Evolutionary conservation across 805 yeast species (phyloP).

Genomic region (Candida krabiensis): DNA sequence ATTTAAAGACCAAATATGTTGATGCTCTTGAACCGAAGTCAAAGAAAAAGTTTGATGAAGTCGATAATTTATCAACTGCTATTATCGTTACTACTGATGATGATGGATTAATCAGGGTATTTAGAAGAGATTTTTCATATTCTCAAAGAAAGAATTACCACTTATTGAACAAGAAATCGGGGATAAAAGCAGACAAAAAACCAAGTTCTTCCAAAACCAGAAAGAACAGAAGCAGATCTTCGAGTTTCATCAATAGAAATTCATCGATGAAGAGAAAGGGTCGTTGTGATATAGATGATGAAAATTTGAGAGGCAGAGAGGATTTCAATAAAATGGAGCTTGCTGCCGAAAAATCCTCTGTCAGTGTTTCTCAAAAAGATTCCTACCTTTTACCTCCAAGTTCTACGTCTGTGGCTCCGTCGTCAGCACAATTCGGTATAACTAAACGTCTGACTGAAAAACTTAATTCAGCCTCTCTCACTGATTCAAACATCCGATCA

Average conservation of each 20-base stretch:
- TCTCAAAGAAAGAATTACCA: constrained; percentile 35
- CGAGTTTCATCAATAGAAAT: constrained; percentile 8
- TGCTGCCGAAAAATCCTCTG: not conserved
- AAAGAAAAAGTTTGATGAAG: constrained; percentile 22
- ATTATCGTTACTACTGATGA: constrained; percentile 79
- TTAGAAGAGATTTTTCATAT: constrained; percentile 75
- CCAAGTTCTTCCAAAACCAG: constrained; percentile 13
- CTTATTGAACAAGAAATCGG: constrained; percentile 13
- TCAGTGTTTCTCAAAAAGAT: not conserved
- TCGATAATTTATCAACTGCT: constrained; percentile 36
- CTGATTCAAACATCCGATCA: constrained; percentile 13
- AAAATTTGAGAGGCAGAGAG: constrained; percentile 11
- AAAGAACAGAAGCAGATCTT: constrained; percentile 18
- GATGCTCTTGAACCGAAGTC: constrained; percentile 5
- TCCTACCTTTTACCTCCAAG: not conserved
- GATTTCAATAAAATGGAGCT: constrained; percentile 3
- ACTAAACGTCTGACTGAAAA: not conserved
- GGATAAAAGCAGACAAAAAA: constrained; percentile 8
- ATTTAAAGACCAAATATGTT: constrained; percentile 37
- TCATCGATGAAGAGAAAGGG: constrained; percentile 3
- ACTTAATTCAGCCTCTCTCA: constrained; percentile 1
- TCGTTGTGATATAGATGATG: constrained; percentile 4
- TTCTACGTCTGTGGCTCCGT: too few relatives aligned
- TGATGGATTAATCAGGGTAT: constrained; percentile 69
- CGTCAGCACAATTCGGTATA: too few relatives aligned